Percentiles rank a stretch among this genome's conserved stretches.
phyloP scores from a whole-genome alignment of 805 yeast genomes.

The Starmerella floris region DNA sequence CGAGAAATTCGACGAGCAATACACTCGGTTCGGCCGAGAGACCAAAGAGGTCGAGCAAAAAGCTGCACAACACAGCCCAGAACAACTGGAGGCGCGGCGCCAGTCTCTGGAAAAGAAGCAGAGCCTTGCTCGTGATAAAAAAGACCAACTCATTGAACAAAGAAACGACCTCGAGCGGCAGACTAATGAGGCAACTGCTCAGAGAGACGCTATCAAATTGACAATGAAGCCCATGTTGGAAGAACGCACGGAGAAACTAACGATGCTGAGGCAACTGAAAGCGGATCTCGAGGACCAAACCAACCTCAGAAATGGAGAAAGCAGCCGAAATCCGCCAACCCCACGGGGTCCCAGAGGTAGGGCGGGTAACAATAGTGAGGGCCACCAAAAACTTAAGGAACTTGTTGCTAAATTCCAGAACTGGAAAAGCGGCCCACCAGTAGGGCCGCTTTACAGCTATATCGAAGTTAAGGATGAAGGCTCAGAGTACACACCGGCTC shows the following conservation, averaged over 20 bases:
- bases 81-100: background rate
- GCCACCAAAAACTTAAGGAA: background rate
- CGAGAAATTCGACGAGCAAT: background rate
- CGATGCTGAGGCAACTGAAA: too few species aligned
- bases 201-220: too few species aligned
- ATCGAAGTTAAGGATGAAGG: constrained; percentile 45
- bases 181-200: too few species aligned
- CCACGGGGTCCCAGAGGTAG: too few species aligned
- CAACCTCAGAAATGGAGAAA: too few species aligned
- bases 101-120: background rate
- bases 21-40: background rate
- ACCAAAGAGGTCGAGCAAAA: background rate
- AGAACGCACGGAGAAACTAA: too few species aligned
- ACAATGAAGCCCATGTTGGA: too few species aligned
- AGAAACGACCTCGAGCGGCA: background rate
- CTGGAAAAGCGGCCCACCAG: constrained; percentile 35
- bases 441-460: constrained; percentile 68
- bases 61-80: background rate
- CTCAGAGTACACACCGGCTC: constrained; percentile 36
- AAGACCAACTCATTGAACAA: background rate
- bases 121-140: background rate
- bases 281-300: too few species aligned
- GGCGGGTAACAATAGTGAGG: background rate
- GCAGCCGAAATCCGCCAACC: too few species aligned
- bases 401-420: background rate